These are phyloP conservation scores for Aspergillus haitiensis DNA, from an alignment of 495 filamentous ascomycete species.

Conservation along the genomic window DNA sequence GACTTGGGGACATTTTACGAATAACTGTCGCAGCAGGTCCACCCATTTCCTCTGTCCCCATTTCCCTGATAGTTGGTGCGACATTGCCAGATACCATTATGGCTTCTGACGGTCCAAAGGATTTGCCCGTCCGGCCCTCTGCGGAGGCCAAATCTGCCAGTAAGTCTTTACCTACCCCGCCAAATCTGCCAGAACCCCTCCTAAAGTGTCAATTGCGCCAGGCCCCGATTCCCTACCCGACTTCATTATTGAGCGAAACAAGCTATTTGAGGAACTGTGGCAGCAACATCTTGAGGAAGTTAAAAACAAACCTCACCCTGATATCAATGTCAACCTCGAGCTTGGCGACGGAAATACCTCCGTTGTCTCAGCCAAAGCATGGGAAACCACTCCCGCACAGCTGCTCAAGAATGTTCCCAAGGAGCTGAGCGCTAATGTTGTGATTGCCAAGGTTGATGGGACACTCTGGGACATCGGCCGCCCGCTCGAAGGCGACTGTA, in stretches of 20 bases:
- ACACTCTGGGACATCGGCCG: constrained; percentile 88
- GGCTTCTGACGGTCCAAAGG: constrained; percentile 44
- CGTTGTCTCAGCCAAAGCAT: constrained; percentile 49
- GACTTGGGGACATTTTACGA: constrained; percentile 11
- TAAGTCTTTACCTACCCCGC: constrained; percentile 23
- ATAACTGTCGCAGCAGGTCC: constrained; percentile 25
- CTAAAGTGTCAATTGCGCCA: constrained; percentile 32
- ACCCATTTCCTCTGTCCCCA: constrained; percentile 14
- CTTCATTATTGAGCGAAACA: constrained; percentile 80
- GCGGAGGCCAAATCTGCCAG: constrained; percentile 33
- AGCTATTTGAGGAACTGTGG: constrained; percentile 85
- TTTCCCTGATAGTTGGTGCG: constrained; percentile 25
- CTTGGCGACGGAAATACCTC: constrained; percentile 48
- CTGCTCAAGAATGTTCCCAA: constrained; percentile 55
- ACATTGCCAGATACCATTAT: constrained; percentile 27
- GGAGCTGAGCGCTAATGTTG: constrained; percentile 52
- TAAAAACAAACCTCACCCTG: constrained; percentile 45
- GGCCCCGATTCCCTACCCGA: constrained; percentile 59
- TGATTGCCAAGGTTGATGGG: constrained; percentile 80
- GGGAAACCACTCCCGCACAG: constrained; percentile 55
- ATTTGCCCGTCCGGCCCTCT: constrained; percentile 43
- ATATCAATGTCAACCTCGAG: constrained; percentile 52
- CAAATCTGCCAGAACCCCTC: constrained; percentile 27
- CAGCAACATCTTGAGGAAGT: constrained; percentile 74
- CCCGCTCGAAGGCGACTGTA: constrained; percentile 75